These are phyloP conservation scores for Lagenidium giganteum DNA, from an alignment of 352 stramenopile genomes.

Conservation along the genomic window DNA sequence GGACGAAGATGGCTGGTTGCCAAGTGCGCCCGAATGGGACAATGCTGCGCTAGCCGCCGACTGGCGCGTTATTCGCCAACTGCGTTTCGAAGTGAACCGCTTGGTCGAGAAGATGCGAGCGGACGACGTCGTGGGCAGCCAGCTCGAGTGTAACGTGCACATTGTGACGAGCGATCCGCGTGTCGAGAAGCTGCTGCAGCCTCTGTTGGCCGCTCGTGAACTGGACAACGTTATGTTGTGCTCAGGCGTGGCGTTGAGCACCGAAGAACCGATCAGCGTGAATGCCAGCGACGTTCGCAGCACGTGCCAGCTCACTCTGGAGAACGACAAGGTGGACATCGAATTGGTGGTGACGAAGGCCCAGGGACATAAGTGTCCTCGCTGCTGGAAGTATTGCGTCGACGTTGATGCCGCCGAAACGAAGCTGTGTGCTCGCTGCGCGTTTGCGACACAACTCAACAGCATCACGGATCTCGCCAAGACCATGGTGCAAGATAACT, in stretches of 20 bases:
- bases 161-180: slow-evolving; percentile 26
- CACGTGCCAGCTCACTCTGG: slow-evolving; percentile 21
- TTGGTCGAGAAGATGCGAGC: slow-evolving; percentile 70
- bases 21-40: slow-evolving; percentile 40
- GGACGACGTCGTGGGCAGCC: slow-evolving; percentile 45
- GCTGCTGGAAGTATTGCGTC: slow-evolving; percentile 82
- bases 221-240: slow-evolving; percentile 74
- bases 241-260: slow-evolving; percentile 45
- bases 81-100: slow-evolving; percentile 83
- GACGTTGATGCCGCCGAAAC: slow-evolving; percentile 53
- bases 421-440: slow-evolving; percentile 50
- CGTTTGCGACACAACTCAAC: slow-evolving; percentile 32
- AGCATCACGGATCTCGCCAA: slow-evolving; percentile 44
- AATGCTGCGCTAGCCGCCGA: slow-evolving; percentile 51
- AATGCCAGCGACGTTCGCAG: slow-evolving; percentile 10
- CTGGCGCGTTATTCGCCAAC: slow-evolving; percentile 85
- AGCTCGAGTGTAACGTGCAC: slow-evolving; percentile 73
- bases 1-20: slow-evolving; percentile 50
- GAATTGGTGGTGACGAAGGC: slow-evolving; percentile 53
- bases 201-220: slow-evolving; percentile 55
- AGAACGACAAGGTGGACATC: slow-evolving; percentile 39
- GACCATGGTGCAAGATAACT: slow-evolving; percentile 31
- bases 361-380: slow-evolving; percentile 79
- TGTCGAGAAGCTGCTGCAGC: slow-evolving; percentile 47
- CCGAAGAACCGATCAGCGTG: slow-evolving; percentile 12